A percentile compares a stretch with the other conserved stretches of the same genome.
Evolutionary conservation across 2,329 filamentous ascomycete genomes (phyloP).

Genomic region (Hypoxylon sp.): DNA sequence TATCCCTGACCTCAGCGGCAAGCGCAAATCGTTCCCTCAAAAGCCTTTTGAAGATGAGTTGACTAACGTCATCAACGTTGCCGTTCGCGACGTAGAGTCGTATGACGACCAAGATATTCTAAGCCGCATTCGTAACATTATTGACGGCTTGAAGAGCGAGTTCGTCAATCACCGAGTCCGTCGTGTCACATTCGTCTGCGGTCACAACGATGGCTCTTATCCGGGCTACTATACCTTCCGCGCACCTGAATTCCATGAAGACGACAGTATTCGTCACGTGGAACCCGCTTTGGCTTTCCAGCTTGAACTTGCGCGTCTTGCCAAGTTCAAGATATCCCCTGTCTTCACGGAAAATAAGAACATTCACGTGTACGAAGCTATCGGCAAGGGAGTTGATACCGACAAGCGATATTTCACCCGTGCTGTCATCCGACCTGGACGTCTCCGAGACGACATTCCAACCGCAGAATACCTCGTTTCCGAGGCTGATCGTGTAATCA

Average conservation of each 20-base stretch:
- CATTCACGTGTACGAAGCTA: constrained; percentile 97
- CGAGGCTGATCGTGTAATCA: constrained; percentile 96
- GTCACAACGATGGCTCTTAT: constrained; percentile 93
- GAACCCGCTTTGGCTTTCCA: constrained; percentile 98
- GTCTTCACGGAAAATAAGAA: constrained; percentile 99
- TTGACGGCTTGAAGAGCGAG: constrained; percentile 87
- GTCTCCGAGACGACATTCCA: constrained; percentile 95
- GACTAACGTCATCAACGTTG: constrained; percentile 92
- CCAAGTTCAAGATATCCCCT: constrained; percentile 98
- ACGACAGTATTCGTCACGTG: constrained; percentile 95
- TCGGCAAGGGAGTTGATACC: constrained; percentile 93
- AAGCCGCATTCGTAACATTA: constrained; percentile 79
- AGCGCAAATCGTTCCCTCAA: constrained; percentile 71
- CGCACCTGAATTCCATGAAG: constrained; percentile 89
- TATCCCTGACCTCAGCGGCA: constrained; percentile 80
- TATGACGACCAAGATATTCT: constrained; percentile 86
- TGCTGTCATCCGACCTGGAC: constrained; percentile 92
- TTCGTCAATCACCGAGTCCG: constrained; percentile 85
- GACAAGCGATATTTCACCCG: constrained; percentile 99
- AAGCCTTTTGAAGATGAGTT: constrained; percentile 81
- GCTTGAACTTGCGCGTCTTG: constrained; percentile 92
- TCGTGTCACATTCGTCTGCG: constrained; percentile 95
- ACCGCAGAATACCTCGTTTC: constrained; percentile 99
- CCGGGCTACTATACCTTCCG: constrained; percentile 99
- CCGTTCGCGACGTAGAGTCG: constrained; percentile 89